A percentile compares a stretch with the other conserved stretches of the same genome.
Evolutionary conservation across 1,284 basidiomycete genomes (phyloP).

Genomic region (Schizopora paradoxa): DNA sequence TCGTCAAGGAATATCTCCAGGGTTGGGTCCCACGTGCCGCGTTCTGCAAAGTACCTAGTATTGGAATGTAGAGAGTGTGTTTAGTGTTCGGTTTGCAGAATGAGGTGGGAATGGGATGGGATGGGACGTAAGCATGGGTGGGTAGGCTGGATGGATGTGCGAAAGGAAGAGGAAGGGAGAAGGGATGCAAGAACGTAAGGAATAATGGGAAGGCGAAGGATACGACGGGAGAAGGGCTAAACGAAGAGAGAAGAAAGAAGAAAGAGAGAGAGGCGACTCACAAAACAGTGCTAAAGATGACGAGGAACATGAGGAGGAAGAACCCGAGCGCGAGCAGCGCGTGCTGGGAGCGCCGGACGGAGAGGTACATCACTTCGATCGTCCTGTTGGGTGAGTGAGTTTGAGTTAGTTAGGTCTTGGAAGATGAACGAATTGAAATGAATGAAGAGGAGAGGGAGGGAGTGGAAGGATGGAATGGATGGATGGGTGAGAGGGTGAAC

Average conservation of each 20-base stretch:
- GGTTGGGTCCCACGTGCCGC: constrained; percentile 79
- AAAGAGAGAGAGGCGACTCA: constrained; percentile 32
- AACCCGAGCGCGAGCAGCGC: constrained; percentile 82
- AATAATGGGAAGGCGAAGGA: not conserved
- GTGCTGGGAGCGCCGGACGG: constrained; percentile 80
- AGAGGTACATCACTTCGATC: constrained; percentile 90
- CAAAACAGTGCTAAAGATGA: constrained; percentile 83
- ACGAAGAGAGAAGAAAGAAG: not conserved
- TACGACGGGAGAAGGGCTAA: too few species aligned
- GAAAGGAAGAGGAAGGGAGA: too few species aligned
- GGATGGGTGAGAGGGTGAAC: too few species aligned
- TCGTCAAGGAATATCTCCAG: constrained; percentile 77
- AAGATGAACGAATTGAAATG: constrained; percentile 4
- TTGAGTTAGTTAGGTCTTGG: too few species aligned
- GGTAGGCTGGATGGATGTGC: too few species aligned
- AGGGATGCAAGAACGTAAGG: not conserved
- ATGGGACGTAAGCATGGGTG: too few species aligned
- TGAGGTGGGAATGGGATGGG: too few species aligned
- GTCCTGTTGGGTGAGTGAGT: constrained; percentile 44
- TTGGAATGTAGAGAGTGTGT: not conserved
- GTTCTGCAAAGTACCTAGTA: constrained; percentile 76
- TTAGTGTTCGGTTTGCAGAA: not conserved
- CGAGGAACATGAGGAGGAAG: constrained; percentile 82
- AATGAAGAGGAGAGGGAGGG: not conserved
- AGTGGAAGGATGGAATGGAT: too few species aligned